Evolutionary conservation across 1,284 basidiomycete species (phyloP).

Genomic region (Singerocomus rubriflavus): DNA sequence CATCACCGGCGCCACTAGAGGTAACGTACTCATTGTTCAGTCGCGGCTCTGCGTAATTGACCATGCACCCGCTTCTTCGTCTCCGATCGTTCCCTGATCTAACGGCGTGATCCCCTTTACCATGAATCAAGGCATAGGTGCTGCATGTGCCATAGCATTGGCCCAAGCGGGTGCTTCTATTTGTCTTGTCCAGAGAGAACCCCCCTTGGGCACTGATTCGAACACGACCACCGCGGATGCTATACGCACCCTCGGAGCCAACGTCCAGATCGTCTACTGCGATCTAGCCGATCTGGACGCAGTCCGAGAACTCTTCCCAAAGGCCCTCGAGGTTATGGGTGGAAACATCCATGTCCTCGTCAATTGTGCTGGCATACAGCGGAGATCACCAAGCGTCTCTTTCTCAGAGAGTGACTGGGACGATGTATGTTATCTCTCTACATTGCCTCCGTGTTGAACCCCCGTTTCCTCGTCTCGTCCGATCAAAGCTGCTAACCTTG

Average conservation of each 20-base stretch:
- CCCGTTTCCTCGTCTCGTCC: constrained; percentile 10
- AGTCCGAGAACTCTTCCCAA: constrained; percentile 65
- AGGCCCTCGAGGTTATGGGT: constrained; percentile 60
- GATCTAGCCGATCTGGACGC: constrained; percentile 70
- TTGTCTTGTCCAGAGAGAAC: constrained; percentile 70
- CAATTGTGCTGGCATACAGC: constrained; percentile 94
- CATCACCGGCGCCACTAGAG: constrained; percentile 69
- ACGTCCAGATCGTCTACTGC: constrained; percentile 60
- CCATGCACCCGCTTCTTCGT: constrained; percentile 8
- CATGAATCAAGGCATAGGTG: constrained; percentile 61
- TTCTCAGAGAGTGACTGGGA: constrained; percentile 90
- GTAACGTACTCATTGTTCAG: constrained; percentile 37
- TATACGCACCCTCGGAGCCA: constrained; percentile 45
- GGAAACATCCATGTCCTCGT: constrained; percentile 82
- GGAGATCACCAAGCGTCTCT: constrained; percentile 75
- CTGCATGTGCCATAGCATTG: constrained; percentile 68
- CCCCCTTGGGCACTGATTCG: constrained; percentile 34
- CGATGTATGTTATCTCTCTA: constrained; percentile 55
- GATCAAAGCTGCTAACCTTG: constrained; percentile 13
- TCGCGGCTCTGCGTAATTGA: constrained; percentile 16
- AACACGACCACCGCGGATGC: constrained; percentile 58
- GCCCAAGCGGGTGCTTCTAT: constrained; percentile 80
- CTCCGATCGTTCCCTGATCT: constrained; percentile 15
- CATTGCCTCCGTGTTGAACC: constrained; percentile 6
- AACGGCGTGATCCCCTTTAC: constrained; percentile 5